phyloP scores from a whole-genome alignment of 2,329 filamentous ascomycete species.

The Fusarium pilosicola region DNA sequence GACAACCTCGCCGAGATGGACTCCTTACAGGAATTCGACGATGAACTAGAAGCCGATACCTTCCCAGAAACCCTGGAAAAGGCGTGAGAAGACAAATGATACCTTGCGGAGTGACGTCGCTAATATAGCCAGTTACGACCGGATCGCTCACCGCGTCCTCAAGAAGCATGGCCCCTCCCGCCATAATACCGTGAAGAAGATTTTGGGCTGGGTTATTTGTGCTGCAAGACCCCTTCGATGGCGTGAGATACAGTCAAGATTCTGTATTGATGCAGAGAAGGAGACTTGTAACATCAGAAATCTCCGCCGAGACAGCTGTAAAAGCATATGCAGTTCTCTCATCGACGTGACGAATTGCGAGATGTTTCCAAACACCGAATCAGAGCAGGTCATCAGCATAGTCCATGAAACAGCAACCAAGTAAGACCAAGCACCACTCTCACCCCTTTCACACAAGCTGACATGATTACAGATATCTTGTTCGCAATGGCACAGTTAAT shows the following conservation, averaged over 20 bases:
- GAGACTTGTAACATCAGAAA: too few species aligned
- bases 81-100: too few species aligned
- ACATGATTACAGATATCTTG: rapidly evolving
- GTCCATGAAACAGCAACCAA: not conserved
- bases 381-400: rapidly evolving
- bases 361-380: rapidly evolving
- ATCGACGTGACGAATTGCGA: rapidly evolving
- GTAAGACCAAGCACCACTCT: rapidly evolving
- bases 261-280: not conserved
- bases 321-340: rapidly evolving
- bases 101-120: too few species aligned
- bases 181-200: not conserved
- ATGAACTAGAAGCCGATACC: rapidly evolving
- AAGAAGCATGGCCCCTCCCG: rapidly evolving
- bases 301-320: not conserved
- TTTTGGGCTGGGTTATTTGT: rapidly evolving
- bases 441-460: rapidly evolving
- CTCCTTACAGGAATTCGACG: not conserved
- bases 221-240: not conserved
- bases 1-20: rapidly evolving
- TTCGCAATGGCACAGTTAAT: rapidly evolving
- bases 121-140: rapidly evolving
- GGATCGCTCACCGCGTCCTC: rapidly evolving
- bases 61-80: too few species aligned
- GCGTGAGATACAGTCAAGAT: not conserved